phyloP scores from a whole-genome alignment of 2,329 filamentous ascomycete species.

The Cadophora sp. region DNA sequence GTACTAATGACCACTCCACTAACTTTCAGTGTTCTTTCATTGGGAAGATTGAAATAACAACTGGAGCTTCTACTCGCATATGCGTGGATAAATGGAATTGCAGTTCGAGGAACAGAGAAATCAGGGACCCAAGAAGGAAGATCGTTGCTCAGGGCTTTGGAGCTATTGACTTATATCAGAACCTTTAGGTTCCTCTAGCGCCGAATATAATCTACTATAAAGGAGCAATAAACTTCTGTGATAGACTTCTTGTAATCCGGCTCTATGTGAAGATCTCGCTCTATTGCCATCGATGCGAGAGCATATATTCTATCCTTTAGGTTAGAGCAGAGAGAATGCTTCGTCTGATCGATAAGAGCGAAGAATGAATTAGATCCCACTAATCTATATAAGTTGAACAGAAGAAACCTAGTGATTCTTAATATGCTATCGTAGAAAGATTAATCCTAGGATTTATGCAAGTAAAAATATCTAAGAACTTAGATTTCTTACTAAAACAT shows the following conservation, averaged over 20 bases:
- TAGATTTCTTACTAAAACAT: no score
- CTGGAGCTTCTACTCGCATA: neutral
- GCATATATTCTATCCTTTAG: neutral
- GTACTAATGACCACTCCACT: neutral
- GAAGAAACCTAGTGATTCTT: no score
- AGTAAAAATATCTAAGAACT: no score
- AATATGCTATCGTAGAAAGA: no score
- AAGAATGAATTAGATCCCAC: no score
- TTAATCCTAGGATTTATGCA: no score
- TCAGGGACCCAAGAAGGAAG: constrained; percentile 2
- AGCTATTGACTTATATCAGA: neutral
- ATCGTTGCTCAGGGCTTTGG: neutral
- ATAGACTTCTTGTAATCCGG: neutral
- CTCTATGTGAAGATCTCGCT: neutral
- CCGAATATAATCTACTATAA: neutral
- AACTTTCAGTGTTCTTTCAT: neutral
- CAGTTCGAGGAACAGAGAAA: neutral
- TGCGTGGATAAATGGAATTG: neutral
- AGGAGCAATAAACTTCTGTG: neutral
- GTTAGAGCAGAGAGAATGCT: neutral
- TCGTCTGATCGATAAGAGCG: neutral
- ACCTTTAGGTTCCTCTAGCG: neutral
- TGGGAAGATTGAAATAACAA: neutral
- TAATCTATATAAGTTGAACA: no score
- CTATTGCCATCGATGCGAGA: neutral